phyloP scores from a whole-genome alignment of 2,329 filamentous ascomycete species.

The Sordariomycetes sp. region DNA sequence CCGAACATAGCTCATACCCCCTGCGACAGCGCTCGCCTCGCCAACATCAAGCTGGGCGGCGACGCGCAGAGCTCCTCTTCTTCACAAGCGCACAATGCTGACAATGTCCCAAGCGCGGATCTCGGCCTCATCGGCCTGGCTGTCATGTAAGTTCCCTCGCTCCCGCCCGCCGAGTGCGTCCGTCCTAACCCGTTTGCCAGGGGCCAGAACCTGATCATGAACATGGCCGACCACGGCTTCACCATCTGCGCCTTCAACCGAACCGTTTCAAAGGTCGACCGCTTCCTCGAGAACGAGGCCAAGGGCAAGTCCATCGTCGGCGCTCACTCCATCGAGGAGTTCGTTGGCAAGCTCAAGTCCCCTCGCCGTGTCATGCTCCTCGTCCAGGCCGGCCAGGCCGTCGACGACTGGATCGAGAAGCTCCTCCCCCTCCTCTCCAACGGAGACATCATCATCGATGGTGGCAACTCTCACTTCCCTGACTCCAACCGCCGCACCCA shows the following conservation, averaged over 20 bases:
- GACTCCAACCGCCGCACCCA: conserved; percentile 95
- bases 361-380: conserved; percentile 97
- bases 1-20: conserved; percentile 24
- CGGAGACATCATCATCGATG: conserved; percentile 98
- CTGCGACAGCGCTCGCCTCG: conserved; percentile 60
- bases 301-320: conserved; percentile 95
- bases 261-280: conserved; percentile 96
- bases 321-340: conserved; percentile 89
- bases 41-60: conserved; percentile 63
- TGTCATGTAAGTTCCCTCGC: conserved; percentile 71
- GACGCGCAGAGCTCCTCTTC: conserved; percentile 29
- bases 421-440: conserved; percentile 74
- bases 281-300: conserved; percentile 83
- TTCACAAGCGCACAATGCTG: conserved; percentile 37
- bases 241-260: conserved; percentile 98
- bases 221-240: conserved; percentile 86
- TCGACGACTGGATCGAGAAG: conserved; percentile 97
- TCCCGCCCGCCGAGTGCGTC: not conserved
- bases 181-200: conserved; percentile 18
- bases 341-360: conserved; percentile 92
- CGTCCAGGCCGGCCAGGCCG: conserved; percentile 95
- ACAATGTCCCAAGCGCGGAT: conserved; percentile 62
- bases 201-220: conserved; percentile 82
- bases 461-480: conserved; percentile 96
- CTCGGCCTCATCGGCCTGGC: conserved; percentile 88